Percentiles rank a stretch among this genome's conserved stretches.
These are phyloP conservation scores for Hymenoscyphus scutula DNA, from an alignment of 2,329 filamentous ascomycete species.

Conservation along the genomic window DNA sequence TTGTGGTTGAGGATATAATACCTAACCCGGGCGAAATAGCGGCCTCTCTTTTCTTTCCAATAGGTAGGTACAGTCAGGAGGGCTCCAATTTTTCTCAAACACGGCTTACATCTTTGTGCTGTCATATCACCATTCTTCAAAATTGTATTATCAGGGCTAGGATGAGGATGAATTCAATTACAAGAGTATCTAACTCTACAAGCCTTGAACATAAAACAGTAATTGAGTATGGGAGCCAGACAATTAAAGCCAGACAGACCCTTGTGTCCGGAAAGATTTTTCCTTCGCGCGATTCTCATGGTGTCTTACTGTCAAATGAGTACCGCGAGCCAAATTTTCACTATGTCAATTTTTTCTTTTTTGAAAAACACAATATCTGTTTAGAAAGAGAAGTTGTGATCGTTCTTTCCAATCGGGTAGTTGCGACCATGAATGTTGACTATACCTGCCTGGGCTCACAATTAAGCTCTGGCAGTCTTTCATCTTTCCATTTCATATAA, in stretches of 20 bases:
- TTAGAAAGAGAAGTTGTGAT: no score
- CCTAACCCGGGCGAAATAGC: background rate
- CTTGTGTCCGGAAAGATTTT: background rate
- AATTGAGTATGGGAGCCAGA: background rate
- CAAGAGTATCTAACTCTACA: background rate
- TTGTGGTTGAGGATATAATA: conserved; percentile 4
- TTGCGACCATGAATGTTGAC: background rate
- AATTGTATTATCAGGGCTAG: background rate
- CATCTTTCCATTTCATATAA: background rate
- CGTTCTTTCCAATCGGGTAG: background rate
- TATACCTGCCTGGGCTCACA: background rate
- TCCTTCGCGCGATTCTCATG: no score
- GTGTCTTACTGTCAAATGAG: background rate
- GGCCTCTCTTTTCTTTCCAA: no score
- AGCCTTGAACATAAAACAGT: background rate
- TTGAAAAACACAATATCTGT: no score
- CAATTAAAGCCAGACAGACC: background rate
- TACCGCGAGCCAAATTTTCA: background rate
- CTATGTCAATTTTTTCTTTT: background rate
- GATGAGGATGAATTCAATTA: background rate
- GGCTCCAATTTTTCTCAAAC: no score
- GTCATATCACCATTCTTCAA: background rate
- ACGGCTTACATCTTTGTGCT: no score
- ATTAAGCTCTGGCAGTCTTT: background rate
- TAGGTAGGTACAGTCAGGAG: no score